These are phyloP conservation scores for Chrysanthemum lavandulifolium DNA, from an alignment of 129 eudicot genomes.

Conservation along the genomic window DNA sequence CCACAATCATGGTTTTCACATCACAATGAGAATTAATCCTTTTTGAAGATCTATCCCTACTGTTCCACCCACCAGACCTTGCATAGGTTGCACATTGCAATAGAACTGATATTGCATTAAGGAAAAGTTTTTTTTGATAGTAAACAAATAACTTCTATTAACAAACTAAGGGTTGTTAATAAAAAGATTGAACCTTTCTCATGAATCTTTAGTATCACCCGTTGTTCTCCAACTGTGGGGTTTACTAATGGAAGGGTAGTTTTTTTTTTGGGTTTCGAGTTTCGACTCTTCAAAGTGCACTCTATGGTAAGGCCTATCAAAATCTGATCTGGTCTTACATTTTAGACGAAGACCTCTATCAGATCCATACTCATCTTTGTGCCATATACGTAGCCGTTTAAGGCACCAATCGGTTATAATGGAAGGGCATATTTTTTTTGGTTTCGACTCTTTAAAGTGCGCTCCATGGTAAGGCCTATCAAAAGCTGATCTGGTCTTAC, in stretches of 20 bases:
- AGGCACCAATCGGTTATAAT: conserved; percentile 3
- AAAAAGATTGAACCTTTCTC: no score
- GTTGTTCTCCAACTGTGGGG: background rate
- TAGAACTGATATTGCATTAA: conserved; percentile 1
- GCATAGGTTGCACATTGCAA: no score
- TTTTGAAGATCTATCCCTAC: no score
- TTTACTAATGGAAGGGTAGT: conserved; percentile 24
- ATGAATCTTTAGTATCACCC: no score
- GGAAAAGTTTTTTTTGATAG: no score
- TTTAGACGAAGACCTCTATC: conserved; percentile 25
- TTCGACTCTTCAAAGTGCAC: conserved; percentile 38
- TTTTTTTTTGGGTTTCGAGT: conserved; percentile 27
- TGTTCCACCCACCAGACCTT: no score
- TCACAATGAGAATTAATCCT: conserved; percentile 37
- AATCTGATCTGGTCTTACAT: conserved; percentile 31
- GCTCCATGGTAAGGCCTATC: conserved; percentile 38
- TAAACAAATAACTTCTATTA: no score
- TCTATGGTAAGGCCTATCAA: conserved; percentile 38
- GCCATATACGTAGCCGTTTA: conserved; percentile 57
- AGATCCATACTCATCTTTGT: conserved; percentile 45
- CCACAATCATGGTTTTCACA: conserved; percentile 71
- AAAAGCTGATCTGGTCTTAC: conserved; percentile 33
- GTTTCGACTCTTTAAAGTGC: conserved; percentile 36
- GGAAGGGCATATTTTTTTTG: conserved; percentile 35
- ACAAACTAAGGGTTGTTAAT: no score